These are phyloP conservation scores for Sclerospora graminicola DNA, from an alignment of 352 stramenopile genomes.

Conservation along the genomic window DNA sequence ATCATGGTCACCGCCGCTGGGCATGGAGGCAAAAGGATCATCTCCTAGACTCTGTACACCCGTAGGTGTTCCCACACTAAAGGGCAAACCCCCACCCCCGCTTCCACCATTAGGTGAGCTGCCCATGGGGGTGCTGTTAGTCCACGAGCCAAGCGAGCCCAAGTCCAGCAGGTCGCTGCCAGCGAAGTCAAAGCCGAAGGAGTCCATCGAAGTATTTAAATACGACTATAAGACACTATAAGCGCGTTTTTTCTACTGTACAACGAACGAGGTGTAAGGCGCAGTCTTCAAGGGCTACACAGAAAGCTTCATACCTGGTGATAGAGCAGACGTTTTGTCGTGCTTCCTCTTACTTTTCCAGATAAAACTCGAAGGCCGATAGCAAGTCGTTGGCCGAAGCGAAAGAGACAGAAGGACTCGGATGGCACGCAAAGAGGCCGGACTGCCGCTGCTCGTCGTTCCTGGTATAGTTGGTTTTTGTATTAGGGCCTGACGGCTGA, in stretches of 20 bases:
- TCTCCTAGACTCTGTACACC: slow-evolving; percentile 76
- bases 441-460: slow-evolving; percentile 7
- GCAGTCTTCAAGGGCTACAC: not conserved
- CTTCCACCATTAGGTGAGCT: slow-evolving; percentile 50
- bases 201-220: slow-evolving; percentile 54
- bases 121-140: slow-evolving; percentile 49
- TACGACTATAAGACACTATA: not conserved
- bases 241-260: not conserved
- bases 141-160: slow-evolving; percentile 60
- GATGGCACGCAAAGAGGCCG: not conserved
- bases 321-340: not conserved
- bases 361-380: not conserved
- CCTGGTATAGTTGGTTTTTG: slow-evolving; percentile 14
- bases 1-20: slow-evolving; percentile 39
- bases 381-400: not conserved
- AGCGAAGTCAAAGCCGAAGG: slow-evolving; percentile 76
- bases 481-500: slow-evolving; percentile 7
- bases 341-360: not conserved
- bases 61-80: slow-evolving; percentile 79
- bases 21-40: slow-evolving; percentile 49
- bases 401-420: slow-evolving; percentile 1
- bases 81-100: slow-evolving; percentile 33
- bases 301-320: slow-evolving; percentile 7
- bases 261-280: not conserved
- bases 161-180: slow-evolving; percentile 68